Evolutionary conservation across 2,329 filamentous ascomycete species (phyloP).

Genomic region (Calonectria fujianensis): DNA sequence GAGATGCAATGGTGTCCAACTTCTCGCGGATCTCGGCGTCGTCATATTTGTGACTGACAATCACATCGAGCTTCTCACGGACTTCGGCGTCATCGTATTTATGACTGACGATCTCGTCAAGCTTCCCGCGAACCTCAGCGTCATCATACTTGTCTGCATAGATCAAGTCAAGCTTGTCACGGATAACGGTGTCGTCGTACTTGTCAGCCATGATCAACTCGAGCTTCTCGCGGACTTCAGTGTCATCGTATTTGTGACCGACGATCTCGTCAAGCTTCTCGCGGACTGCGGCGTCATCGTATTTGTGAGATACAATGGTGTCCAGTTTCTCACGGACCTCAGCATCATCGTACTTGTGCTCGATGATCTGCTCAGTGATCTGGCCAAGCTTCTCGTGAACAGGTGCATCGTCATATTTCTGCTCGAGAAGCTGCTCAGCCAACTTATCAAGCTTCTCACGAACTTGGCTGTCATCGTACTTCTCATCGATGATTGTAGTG

Average conservation of each 20-base stretch:
- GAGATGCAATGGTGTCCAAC: constrained; percentile 63
- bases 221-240: constrained; percentile 68
- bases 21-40: constrained; percentile 66
- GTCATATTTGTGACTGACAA: constrained; percentile 75
- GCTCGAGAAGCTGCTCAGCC: constrained; percentile 63
- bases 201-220: constrained; percentile 61
- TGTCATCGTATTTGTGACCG: constrained; percentile 76
- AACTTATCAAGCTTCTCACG: constrained; percentile 68
- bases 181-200: constrained; percentile 52
- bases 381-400: constrained; percentile 50
- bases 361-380: constrained; percentile 62
- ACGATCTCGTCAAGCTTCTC: constrained; percentile 54
- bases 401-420: constrained; percentile 52
- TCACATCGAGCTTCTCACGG: constrained; percentile 54
- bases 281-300: constrained; percentile 68
- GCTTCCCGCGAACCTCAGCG: constrained; percentile 53
- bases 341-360: constrained; percentile 54
- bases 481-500: constrained; percentile 63
- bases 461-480: constrained; percentile 72
- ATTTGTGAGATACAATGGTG: constrained; percentile 67
- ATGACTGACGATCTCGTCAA: constrained; percentile 58
- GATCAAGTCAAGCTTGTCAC: constrained; percentile 58
- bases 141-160: constrained; percentile 58
- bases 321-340: constrained; percentile 55
- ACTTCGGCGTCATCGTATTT: constrained; percentile 74